phyloP scores from a whole-genome alignment of 345 rosid genomes.

The Sisymbrium irio region DNA sequence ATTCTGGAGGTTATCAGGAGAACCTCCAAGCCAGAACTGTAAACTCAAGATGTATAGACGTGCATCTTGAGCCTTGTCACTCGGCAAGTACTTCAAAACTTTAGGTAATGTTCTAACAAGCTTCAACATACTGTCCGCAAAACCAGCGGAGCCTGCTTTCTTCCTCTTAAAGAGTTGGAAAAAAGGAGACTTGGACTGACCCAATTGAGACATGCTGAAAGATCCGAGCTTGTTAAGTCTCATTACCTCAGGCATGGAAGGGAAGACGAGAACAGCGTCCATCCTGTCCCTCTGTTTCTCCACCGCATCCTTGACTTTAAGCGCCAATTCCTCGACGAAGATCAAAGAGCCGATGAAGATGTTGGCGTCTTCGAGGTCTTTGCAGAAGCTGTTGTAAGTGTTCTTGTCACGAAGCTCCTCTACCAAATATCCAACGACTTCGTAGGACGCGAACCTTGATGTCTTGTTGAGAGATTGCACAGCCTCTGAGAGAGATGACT shows the following conservation, averaged over 20 bases:
- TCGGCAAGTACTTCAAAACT: slow-evolving; percentile 94
- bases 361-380: slow-evolving; percentile 87
- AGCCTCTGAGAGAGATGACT: slow-evolving; percentile 80
- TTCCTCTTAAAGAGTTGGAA: slow-evolving; percentile 92
- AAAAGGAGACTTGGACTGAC: slow-evolving; percentile 90
- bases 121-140: slow-evolving; percentile 95
- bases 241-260: slow-evolving; percentile 99
- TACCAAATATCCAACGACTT: slow-evolving; percentile 93
- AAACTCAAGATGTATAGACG: slow-evolving; percentile 93
- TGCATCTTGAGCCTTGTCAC: slow-evolving; percentile 98
- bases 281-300: slow-evolving; percentile 95
- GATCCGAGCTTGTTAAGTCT: slow-evolving; percentile 95
- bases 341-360: slow-evolving; percentile 92
- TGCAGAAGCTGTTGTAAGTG: slow-evolving; percentile 70
- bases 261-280: slow-evolving; percentile 96
- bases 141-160: slow-evolving; percentile 83
- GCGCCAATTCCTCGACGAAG: slow-evolving; percentile 90
- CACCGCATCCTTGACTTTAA: slow-evolving; percentile 84
- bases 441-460: slow-evolving; percentile 57
- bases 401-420: slow-evolving; percentile 85
- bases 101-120: slow-evolving; percentile 92
- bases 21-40: slow-evolving; percentile 99
- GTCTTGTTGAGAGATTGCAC: slow-evolving; percentile 68
- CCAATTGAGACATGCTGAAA: slow-evolving; percentile 95
- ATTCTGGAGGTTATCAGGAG: slow-evolving; percentile 91